Evolutionary conservation across 108 stramenopile species (phyloP).

Genomic region (Pseudonitzschia multistriata): DNA sequence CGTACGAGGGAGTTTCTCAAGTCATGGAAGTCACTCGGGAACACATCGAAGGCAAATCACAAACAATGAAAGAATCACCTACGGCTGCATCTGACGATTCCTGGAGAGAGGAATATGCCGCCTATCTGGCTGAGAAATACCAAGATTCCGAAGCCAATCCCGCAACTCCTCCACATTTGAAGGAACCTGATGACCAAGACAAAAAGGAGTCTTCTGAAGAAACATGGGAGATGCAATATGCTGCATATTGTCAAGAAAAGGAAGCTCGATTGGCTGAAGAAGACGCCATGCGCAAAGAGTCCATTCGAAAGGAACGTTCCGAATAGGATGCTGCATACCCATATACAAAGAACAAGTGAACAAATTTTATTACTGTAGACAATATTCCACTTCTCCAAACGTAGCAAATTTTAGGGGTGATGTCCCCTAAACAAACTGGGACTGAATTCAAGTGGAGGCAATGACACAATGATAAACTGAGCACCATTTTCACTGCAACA

Average conservation of each 20-base stretch:
- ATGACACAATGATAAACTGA: too few relatives aligned
- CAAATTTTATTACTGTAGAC: too few relatives aligned
- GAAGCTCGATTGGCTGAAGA: slow-evolving; percentile 31
- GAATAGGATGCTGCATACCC: background rate
- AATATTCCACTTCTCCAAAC: too few relatives aligned
- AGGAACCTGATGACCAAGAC: slow-evolving; percentile 7
- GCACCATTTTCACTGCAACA: too few relatives aligned
- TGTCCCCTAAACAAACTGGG: too few relatives aligned
- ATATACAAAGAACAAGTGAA: too few relatives aligned
- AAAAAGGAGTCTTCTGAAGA: slow-evolving; percentile 13
- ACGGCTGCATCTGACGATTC: background rate
- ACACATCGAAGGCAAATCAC: slow-evolving; percentile 15
- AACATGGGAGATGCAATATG: slow-evolving; percentile 61
- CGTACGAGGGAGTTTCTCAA: slow-evolving; percentile 71
- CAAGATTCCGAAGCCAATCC: background rate
- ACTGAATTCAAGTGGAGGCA: too few relatives aligned
- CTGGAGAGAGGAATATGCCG: slow-evolving; percentile 46
- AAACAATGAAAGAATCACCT: background rate
- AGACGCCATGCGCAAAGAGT: slow-evolving; percentile 2
- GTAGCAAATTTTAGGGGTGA: too few relatives aligned
- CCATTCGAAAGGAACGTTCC: background rate
- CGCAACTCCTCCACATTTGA: background rate
- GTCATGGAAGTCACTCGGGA: slow-evolving; percentile 58
- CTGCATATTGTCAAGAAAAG: slow-evolving; percentile 48
- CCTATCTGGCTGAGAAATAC: slow-evolving; percentile 43